Conservation (phyloP, 805 yeast genomes). For the Wickerhamia fluorescens region DNA sequence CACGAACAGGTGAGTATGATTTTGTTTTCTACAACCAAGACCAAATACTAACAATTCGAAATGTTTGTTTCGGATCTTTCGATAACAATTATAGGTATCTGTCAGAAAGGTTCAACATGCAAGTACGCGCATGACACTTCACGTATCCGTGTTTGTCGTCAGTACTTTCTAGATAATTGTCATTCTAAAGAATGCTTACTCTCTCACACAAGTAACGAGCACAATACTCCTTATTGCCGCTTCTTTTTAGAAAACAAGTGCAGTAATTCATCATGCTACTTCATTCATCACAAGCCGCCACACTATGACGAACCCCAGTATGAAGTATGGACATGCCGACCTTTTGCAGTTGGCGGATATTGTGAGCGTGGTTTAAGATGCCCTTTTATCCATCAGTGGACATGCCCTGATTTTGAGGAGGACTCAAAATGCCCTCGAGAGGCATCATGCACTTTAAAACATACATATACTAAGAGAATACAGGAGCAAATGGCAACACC, state of each 20-base stretch:
- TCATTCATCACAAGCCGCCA: slow-evolving; percentile 39
- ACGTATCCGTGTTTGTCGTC: slow-evolving; percentile 50
- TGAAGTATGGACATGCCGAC: slow-evolving; percentile 50
- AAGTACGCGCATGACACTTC: slow-evolving; percentile 44
- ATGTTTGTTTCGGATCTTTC: slow-evolving; percentile 11
- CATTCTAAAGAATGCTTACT: slow-evolving; percentile 40
- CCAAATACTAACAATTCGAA: not conserved
- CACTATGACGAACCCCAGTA: slow-evolving; percentile 36
- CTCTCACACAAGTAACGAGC: slow-evolving; percentile 52
- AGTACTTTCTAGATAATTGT: slow-evolving; percentile 43
- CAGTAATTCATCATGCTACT: slow-evolving; percentile 44
- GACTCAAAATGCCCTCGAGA: slow-evolving; percentile 53
- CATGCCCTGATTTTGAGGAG: slow-evolving; percentile 68
- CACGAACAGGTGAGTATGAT: slow-evolving; percentile 30
- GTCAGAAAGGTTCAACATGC: slow-evolving; percentile 48
- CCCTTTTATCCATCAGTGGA: slow-evolving; percentile 46
- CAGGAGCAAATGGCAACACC: slow-evolving; percentile 19
- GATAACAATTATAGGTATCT: slow-evolving; percentile 33
- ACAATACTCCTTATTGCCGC: slow-evolving; percentile 42
- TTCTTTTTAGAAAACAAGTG: slow-evolving; percentile 22
- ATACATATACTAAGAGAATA: slow-evolving; percentile 25
- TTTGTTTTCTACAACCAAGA: not conserved
- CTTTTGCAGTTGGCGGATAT: slow-evolving; percentile 62
- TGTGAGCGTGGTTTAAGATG: slow-evolving; percentile 59
- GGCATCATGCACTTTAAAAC: slow-evolving; percentile 45